Conservation (phyloP, 2,329 filamentous ascomycete species). For the Fusarium armeniacum region DNA sequence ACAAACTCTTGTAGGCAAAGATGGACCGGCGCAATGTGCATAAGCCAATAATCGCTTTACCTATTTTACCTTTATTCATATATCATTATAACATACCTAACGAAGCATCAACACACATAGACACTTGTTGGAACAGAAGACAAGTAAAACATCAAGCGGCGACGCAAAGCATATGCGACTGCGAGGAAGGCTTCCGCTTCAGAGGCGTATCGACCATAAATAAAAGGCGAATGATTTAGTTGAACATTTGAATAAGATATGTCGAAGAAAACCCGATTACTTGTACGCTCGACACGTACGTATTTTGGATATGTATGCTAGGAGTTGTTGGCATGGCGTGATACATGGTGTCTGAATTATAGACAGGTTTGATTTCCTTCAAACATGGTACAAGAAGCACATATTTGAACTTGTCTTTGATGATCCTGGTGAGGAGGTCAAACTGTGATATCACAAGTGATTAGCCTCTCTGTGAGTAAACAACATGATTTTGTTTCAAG, state of each 20-base stretch:
- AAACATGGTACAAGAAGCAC: neutral
- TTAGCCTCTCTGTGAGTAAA: neutral
- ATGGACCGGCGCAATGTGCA: constrained; percentile 47
- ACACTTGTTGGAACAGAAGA: constrained; percentile 22
- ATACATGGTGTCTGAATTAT: constrained; percentile 13
- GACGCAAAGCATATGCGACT: constrained; percentile 14
- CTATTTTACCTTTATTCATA: constrained; percentile 14
- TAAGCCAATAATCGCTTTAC: constrained; percentile 27
- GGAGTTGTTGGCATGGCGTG: constrained; percentile 28
- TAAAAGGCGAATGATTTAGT: constrained; percentile 35
- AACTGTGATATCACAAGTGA: neutral
- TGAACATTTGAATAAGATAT: constrained; percentile 12
- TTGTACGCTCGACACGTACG: neutral
- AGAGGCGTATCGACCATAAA: constrained; percentile 15
- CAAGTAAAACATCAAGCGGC: constrained; percentile 31
- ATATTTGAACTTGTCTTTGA: neutral
- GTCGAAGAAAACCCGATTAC: constrained; percentile 2
- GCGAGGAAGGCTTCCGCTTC: neutral
- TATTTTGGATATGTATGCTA: constrained; percentile 9
- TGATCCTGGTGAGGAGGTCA: neutral
- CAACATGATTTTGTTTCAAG: neutral
- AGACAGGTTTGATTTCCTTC: constrained; percentile 6
- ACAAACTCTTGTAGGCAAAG: constrained; percentile 44
- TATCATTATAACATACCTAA: constrained; percentile 29
- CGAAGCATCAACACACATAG: constrained; percentile 37